These are phyloP conservation scores for Pythium myriotylum DNA, from an alignment of 352 stramenopile species.

Conservation along the genomic window DNA sequence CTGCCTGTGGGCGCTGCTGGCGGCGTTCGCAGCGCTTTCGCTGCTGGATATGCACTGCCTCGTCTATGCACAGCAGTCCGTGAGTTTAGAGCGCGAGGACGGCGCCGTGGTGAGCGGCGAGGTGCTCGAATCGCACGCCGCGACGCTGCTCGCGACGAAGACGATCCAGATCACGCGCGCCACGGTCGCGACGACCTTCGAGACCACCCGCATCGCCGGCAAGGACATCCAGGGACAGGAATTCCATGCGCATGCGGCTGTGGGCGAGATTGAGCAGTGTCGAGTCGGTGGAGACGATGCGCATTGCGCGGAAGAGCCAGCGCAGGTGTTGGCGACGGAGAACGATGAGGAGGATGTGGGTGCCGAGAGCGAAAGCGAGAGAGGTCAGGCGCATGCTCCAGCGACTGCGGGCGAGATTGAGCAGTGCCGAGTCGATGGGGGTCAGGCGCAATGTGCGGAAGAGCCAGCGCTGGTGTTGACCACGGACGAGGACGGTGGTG, in stretches of 20 bases:
- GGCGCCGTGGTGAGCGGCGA: constrained; percentile 11
- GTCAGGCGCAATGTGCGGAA: constrained; percentile 18
- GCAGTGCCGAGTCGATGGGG: constrained; percentile 3
- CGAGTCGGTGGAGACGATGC: constrained; percentile 1
- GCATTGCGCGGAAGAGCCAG: constrained; percentile 16
- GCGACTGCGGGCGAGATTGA: constrained; percentile 3
- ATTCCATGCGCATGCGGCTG: not conserved
- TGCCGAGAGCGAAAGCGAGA: not conserved
- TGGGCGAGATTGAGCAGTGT: constrained; percentile 9
- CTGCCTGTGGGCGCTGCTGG: constrained; percentile 4
- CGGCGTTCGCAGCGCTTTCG: not conserved
- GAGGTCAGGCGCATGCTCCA: too few species aligned
- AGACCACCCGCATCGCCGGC: constrained; percentile 14
- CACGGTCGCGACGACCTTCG: constrained; percentile 12
- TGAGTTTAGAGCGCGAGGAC: not conserved
- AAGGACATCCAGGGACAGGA: not conserved
- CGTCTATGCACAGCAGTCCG: constrained; percentile 9
- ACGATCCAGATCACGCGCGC: constrained; percentile 19
- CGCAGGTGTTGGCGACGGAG: constrained; percentile 3
- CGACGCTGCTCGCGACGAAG: constrained; percentile 6
- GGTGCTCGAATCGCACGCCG: constrained; percentile 2
- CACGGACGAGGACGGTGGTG: constrained; percentile 1
- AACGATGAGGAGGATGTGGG: constrained; percentile 3
- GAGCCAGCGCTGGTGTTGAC: constrained; percentile 7
- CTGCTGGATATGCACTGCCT: too few species aligned